A percentile compares a stretch with the other conserved stretches of the same genome.
Evolutionary conservation across 169 alveolate species (phyloP).

Genomic region (Cyclospora cayetanensis): DNA sequence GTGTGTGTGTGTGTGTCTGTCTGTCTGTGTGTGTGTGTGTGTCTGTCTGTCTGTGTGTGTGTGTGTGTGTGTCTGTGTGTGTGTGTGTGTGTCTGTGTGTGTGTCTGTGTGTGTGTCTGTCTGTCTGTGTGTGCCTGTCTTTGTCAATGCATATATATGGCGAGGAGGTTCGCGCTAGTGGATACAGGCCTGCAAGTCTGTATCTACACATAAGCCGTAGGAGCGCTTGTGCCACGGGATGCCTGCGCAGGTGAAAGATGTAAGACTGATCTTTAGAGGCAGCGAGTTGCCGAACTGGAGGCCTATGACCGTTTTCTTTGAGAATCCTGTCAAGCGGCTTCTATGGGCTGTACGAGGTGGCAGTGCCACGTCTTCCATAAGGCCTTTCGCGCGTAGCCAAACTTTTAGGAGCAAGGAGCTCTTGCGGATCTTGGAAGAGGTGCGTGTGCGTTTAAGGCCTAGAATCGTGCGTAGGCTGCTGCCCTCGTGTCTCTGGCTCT

Average conservation of each 20-base stretch:
- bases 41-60: too few relatives aligned
- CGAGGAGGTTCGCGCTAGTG: too few relatives aligned
- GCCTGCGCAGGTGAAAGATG: conserved; percentile 78
- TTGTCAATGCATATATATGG: too few relatives aligned
- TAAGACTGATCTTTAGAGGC: conserved; percentile 88
- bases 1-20: too few relatives aligned
- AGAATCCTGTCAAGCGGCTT: conserved; percentile 73
- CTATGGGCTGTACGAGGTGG: conserved; percentile 77
- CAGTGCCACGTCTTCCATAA: conserved; percentile 75
- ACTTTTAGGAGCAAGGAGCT: conserved; percentile 57
- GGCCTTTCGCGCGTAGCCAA: conserved; percentile 73
- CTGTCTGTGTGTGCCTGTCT: too few relatives aligned
- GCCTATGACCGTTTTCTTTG: conserved; percentile 86
- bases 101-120: too few relatives aligned
- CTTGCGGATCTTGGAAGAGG: conserved; percentile 40
- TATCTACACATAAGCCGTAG: not conserved
- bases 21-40: too few relatives aligned
- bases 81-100: too few relatives aligned
- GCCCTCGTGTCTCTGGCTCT: too few relatives aligned
- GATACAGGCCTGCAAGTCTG: not conserved
- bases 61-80: too few relatives aligned
- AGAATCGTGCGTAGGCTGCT: too few relatives aligned
- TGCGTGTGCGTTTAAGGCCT: not conserved
- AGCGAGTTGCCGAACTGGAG: conserved; percentile 90
- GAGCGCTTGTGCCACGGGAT: not conserved